Base-by-base conservation (phyloP, 495 filamentous ascomycete species). In the Neohortaea acidophila region DNA sequence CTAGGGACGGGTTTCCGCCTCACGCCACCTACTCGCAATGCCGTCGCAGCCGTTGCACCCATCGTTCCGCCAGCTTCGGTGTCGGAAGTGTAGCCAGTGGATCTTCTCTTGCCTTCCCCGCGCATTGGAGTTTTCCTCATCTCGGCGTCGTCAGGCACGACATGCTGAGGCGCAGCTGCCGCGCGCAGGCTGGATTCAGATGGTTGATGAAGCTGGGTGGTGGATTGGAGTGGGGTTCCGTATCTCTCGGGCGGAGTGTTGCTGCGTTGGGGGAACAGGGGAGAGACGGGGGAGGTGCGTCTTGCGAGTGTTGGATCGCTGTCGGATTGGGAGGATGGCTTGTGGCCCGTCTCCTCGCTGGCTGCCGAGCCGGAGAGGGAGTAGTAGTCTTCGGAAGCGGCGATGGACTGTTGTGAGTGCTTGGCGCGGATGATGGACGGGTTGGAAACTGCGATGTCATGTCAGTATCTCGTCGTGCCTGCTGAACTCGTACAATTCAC, bases 381-480 rank as follows among this genome's bases (percentile, higher is more conserved):
- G 51, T 72, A 75, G 55, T 77, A 78, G 57, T 78, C 70, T 59
- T 79, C 73, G 27, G 75, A 77, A 31, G 74, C 75, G 32, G 73
- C 62, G 35, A 73, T 57, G 30, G 72, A 79, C 47, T 75, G 75
- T 42, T 64, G 62, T 0, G 72, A 77, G 41, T 62, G 51, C 35
- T 64, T 57, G 40, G 67, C 64, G 14, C 63, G 54, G 29, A 78
- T 46, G 34, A 78, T 43, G 52, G 71, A 70, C 2, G 60, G 60
- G 23, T 43, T 53, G 43, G 49, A 59, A 34, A 59, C 60, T 62
- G 48, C 31, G 5, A 18, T 27, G 27, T 7, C 4, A 30, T 25
- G 21, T 44, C 17, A 21, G 23, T 44, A n/a, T n/a, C n/a, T 17
- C 8, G 38, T 25, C 10, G 33, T 8, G 8, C 15, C 13, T 36